Percentiles rank a stretch among this genome's conserved stretches.
phyloP scores from a whole-genome alignment of 371 early-diverging fungal genomes.

The Rhizopus sp. region DNA sequence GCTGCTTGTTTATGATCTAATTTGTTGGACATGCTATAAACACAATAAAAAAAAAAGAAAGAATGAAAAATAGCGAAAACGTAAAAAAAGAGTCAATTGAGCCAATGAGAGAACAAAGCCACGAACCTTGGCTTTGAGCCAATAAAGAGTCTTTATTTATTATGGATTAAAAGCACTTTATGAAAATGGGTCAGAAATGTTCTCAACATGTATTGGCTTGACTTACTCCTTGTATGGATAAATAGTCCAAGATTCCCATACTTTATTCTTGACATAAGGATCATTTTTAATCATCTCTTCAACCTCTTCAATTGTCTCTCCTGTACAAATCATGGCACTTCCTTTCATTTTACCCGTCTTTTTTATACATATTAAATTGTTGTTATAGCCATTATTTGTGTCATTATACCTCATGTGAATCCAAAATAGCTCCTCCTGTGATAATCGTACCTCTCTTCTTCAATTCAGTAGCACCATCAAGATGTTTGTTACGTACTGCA shows the following conservation, averaged over 20 bases:
- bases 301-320: constrained; percentile 49
- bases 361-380: neutral
- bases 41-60: constrained; percentile 8
- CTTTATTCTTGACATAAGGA: constrained; percentile 56
- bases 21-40: constrained; percentile 6
- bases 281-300: constrained; percentile 42
- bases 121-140: neutral
- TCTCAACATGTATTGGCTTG: neutral
- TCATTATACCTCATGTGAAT: constrained; percentile 36
- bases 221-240: constrained; percentile 35
- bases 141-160: too few species aligned
- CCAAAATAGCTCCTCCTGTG: constrained; percentile 58
- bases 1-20: constrained; percentile 5
- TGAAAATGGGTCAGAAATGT: neutral
- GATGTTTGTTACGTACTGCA: constrained; percentile 46
- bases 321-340: constrained; percentile 49
- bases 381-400: neutral
- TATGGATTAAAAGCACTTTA: neutral
- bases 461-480: constrained; percentile 32
- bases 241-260: constrained; percentile 61
- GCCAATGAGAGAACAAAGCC: neutral
- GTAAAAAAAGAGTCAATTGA: neutral
- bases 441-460: constrained; percentile 34
- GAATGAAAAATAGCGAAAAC: constrained; percentile 7
- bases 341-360: constrained; percentile 58